Conservation (phyloP, 2,329 filamentous ascomycete genomes). For the Rhynchosporium secalis region DNA sequence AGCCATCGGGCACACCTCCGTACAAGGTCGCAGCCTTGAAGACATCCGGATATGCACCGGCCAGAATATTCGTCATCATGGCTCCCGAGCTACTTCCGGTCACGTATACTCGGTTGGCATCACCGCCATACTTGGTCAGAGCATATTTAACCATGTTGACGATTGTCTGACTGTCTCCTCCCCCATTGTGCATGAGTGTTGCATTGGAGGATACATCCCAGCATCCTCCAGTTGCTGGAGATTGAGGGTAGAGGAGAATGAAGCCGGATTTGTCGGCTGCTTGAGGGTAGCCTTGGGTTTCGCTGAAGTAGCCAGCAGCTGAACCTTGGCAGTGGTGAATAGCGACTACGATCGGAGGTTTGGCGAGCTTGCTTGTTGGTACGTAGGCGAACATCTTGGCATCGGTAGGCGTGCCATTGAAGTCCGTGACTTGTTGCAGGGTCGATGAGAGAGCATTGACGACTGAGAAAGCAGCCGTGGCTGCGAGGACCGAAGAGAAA, state of each 20-base stretch:
- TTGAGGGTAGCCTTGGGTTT: constrained; percentile 47
- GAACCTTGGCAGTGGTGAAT: constrained; percentile 44
- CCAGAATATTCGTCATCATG: constrained; percentile 51
- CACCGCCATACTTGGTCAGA: constrained; percentile 51
- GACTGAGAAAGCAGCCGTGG: too few species aligned
- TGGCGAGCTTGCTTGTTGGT: constrained; percentile 24
- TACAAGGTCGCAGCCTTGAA: constrained; percentile 47
- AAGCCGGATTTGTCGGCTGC: constrained; percentile 56
- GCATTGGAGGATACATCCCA: constrained; percentile 58
- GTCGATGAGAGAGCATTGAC: constrained; percentile 16
- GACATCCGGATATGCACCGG: constrained; percentile 49
- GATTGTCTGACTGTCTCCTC: constrained; percentile 56
- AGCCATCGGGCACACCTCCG: constrained; percentile 47
- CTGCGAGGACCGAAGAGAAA: too few species aligned
- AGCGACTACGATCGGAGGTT: constrained; percentile 32
- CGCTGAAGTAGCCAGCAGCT: constrained; percentile 37
- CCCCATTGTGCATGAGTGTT: constrained; percentile 53
- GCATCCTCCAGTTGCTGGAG: constrained; percentile 52
- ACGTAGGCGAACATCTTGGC: constrained; percentile 28
- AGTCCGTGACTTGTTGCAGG: constrained; percentile 24
- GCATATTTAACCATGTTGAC: constrained; percentile 60
- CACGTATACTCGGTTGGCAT: constrained; percentile 53
- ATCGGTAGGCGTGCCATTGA: constrained; percentile 22
- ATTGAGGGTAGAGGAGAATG: constrained; percentile 60
- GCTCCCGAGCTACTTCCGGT: constrained; percentile 48